Base-by-base conservation (phyloP, 331 rosid species). In the Pyracantha coccinea region DNA sequence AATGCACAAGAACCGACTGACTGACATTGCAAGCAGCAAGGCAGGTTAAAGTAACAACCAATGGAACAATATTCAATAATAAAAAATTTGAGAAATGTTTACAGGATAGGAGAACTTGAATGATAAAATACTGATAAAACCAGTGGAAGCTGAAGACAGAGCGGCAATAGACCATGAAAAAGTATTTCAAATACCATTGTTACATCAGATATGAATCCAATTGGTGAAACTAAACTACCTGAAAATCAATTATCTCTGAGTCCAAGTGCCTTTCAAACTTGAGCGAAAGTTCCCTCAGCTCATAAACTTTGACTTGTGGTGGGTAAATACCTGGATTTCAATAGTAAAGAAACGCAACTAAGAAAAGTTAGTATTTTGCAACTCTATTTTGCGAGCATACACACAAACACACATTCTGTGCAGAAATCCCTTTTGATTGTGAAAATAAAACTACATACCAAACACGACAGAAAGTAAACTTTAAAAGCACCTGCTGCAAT, bases 181-280 rank as follows among this genome's bases (percentile, higher is more conserved):
- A 66, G 20, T 35, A 66, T 13, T 65, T 66, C 54, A 66, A 66
- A 13, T 66, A 66, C 12, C 47, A 32, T 9, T 44, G 8, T 38
- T 11, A 21, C 29, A 23, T 66, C 5, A 35, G 17, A 21, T 13
- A 41, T 35, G 29, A 21, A 23, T 8, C 32, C 20, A 35, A 66
- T 35, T 38, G 12, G n/a, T 21, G 54, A 66, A 28, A 75, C 41
- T 24, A 44, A 35, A 69, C 54, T 82, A 91, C 98, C 98, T 94
- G 86, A 87, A 91, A 94, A 82, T 94, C 97, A 54, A 94, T 72
- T 20, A 94, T 94, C 85, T 94, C 96, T 19, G 97, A 90, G 69
- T 94, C 96, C 77, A 94, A 86, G 85, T 94, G 98, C 77, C 97
- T 84, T 78, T 91, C 96, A 66, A 91, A 94, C 95, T 94, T 94